Evolutionary conservation across 2,329 filamentous ascomycete genomes (phyloP).

Genomic region (Diaporthe capsici): DNA sequence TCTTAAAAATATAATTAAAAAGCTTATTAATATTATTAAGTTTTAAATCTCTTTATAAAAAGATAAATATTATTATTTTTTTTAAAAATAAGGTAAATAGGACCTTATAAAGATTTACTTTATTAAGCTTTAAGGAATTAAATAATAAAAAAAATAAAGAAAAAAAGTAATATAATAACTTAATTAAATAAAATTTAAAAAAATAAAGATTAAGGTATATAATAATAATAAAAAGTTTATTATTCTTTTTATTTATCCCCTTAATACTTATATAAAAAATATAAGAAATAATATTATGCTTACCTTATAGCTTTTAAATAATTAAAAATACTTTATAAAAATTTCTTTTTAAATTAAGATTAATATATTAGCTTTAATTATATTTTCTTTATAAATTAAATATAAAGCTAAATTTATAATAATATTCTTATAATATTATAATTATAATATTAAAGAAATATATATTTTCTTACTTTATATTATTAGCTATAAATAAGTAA

Average conservation of each 20-base stretch:
- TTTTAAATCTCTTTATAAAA: not conserved
- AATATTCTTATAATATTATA: not conserved
- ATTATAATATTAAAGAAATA: not conserved
- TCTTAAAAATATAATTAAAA: too few relatives aligned
- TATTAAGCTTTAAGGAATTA: not conserved
- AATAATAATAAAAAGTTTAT: not conserved
- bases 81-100: not conserved
- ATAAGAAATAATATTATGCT: not conserved
- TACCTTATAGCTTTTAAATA: not conserved
- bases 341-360: not conserved
- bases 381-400: not conserved
- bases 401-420: not conserved
- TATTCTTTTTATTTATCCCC: rapidly evolving
- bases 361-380: not conserved
- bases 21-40: not conserved
- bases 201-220: not conserved
- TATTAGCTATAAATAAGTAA: not conserved
- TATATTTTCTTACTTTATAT: not conserved
- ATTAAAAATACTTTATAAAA: not conserved
- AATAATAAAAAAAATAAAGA: not conserved
- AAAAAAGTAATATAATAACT: not conserved
- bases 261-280: not conserved
- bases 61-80: not conserved
- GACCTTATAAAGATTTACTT: not conserved
- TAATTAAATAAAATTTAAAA: not conserved